A percentile compares a stretch with the other conserved stretches of the same genome.
Evolutionary conservation across 139 green algal species (phyloP).

Genomic region (Closterium sp.): DNA sequence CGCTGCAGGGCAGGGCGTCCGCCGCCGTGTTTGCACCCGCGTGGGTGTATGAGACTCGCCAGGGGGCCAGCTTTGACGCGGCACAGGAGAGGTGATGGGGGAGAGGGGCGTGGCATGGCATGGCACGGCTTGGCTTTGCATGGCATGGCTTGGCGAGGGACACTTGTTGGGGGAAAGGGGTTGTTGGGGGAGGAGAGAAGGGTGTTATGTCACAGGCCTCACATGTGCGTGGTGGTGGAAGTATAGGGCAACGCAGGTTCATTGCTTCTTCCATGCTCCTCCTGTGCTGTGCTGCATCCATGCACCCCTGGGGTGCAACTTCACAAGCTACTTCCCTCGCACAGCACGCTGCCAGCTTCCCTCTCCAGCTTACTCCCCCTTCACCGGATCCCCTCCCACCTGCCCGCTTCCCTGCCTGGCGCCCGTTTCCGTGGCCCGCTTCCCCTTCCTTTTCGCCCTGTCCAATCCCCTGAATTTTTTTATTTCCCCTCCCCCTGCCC

Average conservation of each 20-base stretch:
- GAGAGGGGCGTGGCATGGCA: not conserved
- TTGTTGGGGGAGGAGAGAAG: not conserved
- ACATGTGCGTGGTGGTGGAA: no score
- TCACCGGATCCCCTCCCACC: no score
- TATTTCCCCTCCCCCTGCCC: no score
- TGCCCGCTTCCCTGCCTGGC: no score
- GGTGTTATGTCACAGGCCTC: no score
- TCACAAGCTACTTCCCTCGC: no score
- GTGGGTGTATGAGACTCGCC: slow-evolving; percentile 29
- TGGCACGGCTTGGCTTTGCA: not conserved
- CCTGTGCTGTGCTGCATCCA: not conserved
- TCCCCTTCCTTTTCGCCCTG: no score
- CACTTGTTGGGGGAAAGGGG: not conserved
- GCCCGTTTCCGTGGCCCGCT: no score
- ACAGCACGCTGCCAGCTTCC: no score
- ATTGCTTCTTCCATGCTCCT: not conserved
- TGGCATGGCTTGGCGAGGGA: not conserved
- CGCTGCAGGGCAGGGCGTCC: slow-evolving; percentile 1
- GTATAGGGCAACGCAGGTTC: not conserved
- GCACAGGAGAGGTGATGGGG: slow-evolving; percentile 7
- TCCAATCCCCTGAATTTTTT: no score
- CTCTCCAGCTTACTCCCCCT: no score
- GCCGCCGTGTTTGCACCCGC: slow-evolving; percentile 31
- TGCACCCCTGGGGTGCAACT: no score
- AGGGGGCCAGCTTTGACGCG: not conserved